Percentiles rank a stretch among this genome's conserved stretches.
Evolutionary conservation across 2,329 filamentous ascomycete species (phyloP).

Genomic region (Colletotrichum tropicicola): DNA sequence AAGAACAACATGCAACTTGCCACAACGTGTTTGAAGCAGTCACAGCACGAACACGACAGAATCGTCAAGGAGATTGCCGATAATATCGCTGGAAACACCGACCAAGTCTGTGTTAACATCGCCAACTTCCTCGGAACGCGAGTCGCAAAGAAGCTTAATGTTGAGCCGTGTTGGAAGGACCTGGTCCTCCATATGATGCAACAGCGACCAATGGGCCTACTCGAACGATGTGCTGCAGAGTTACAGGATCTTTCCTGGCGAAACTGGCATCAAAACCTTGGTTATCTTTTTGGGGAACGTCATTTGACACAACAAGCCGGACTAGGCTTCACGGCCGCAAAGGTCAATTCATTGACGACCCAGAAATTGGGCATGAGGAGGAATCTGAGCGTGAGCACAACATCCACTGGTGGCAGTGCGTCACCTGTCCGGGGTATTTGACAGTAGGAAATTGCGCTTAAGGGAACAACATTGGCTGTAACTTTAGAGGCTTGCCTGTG

Average conservation of each 20-base stretch:
- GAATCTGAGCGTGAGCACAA: too few species aligned
- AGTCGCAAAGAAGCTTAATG: background rate
- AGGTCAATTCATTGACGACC: background rate
- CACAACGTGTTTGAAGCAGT: background rate
- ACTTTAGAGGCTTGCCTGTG: too few species aligned
- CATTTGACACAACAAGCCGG: background rate
- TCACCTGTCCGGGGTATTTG: too few species aligned
- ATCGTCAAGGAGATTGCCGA: background rate
- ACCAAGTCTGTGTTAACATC: background rate
- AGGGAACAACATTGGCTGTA: too few species aligned
- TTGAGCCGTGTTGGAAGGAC: background rate
- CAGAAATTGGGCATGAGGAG: too few species aligned
- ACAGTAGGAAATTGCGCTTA: too few species aligned
- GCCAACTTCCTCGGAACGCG: background rate
- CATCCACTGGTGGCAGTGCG: too few species aligned
- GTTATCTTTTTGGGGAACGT: background rate
- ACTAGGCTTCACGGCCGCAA: background rate
- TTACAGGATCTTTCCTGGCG: background rate
- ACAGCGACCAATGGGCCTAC: background rate
- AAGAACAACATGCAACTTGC: background rate
- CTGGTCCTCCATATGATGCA: background rate
- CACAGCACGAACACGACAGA: background rate
- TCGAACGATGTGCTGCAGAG: background rate
- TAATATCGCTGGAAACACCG: background rate
- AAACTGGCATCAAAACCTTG: background rate